Conservation (phyloP, 805 yeast species). For the Cyberlindnera samutprakarnensis region DNA sequence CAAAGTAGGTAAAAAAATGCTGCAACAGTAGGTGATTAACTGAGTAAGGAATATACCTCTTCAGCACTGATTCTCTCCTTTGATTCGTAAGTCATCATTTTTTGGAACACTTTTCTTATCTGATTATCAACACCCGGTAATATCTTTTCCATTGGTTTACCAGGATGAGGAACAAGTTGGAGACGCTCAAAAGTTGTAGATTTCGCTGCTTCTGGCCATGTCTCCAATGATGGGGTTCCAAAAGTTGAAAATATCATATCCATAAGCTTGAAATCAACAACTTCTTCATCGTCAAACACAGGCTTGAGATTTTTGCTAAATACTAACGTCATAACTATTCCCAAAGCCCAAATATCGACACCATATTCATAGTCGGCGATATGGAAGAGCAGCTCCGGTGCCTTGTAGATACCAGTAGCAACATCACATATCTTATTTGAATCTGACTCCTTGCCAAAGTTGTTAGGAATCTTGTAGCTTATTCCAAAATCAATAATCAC, state of each 20-base stretch:
- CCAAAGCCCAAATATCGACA: constrained; percentile 70
- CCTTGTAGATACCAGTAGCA: constrained; percentile 58
- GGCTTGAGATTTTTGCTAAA: constrained; percentile 32
- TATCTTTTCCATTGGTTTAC: constrained; percentile 17
- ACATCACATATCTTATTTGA: constrained; percentile 42
- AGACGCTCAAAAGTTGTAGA: constrained; percentile 26
- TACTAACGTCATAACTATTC: constrained; percentile 51
- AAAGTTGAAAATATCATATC: constrained; percentile 44
- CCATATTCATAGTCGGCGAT: constrained; percentile 42
- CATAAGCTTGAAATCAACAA: constrained; percentile 54
- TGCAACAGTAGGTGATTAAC: too few species aligned
- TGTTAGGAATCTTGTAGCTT: constrained; percentile 34
- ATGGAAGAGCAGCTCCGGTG: constrained; percentile 69
- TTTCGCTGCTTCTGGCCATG: constrained; percentile 37
- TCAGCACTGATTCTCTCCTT: constrained; percentile 25
- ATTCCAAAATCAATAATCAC: constrained; percentile 37
- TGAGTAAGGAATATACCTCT: constrained; percentile 13
- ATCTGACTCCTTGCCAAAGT: constrained; percentile 50
- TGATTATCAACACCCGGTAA: constrained; percentile 28
- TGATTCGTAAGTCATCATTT: constrained; percentile 38
- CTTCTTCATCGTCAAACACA: constrained; percentile 30
- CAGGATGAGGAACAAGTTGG: constrained; percentile 22
- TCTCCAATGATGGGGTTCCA: constrained; percentile 51
- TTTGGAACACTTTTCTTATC: constrained; percentile 25
- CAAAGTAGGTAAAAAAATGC: too few species aligned